Base-by-base conservation (phyloP, 2,329 filamentous ascomycete genomes). In the Dothidotthia symphoricarpi region DNA sequence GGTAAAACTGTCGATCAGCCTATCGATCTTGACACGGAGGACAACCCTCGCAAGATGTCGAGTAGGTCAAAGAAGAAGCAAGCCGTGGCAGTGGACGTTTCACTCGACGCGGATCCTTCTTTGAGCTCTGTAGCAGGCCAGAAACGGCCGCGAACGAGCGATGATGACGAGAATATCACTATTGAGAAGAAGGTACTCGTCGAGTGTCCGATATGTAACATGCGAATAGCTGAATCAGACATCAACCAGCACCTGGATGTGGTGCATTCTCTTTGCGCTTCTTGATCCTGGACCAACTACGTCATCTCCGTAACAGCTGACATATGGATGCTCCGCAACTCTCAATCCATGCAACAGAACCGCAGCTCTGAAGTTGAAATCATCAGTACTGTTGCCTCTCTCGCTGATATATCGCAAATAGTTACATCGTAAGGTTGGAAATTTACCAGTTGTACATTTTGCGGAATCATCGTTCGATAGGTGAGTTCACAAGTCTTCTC, bases 181-280 rank as follows among this genome's bases (percentile, higher is more conserved):
- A 30, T 49, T 5, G 39, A 43, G 14, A 51, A 61, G 37, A 59
- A 47, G 15, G 15, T 50, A 2, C 38, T 62, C 3, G 59, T 69
- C 1, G 41, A 56, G n/a, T 72, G 69, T 30, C 69, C 69, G 3
- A 70, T 71, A 31, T 70, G 69, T 40, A 53, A 49, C 24, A 14
- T 41, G 3, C 36, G 25, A 1, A 32, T 70, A 29, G 47, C 50
- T 5, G 59, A 65, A 31, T 43, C 53, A 27, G 37, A 56, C 4
- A 68, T 72, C 36, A 71, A 70, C 38, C 47, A 61, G 35, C 69
- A 72, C 50, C 47, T 72, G 1, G 69, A 72, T 43, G 28, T 39
- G 34, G 42, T 56, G 40, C 62, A 64, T 43, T 36, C 45, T 25
- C 45, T 36, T 47, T 49, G 29, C 25, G 19, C 19, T 22, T 22